Conservation (phyloP, 768 basidiomycete species). For the Leucocoprinus sp. region DNA sequence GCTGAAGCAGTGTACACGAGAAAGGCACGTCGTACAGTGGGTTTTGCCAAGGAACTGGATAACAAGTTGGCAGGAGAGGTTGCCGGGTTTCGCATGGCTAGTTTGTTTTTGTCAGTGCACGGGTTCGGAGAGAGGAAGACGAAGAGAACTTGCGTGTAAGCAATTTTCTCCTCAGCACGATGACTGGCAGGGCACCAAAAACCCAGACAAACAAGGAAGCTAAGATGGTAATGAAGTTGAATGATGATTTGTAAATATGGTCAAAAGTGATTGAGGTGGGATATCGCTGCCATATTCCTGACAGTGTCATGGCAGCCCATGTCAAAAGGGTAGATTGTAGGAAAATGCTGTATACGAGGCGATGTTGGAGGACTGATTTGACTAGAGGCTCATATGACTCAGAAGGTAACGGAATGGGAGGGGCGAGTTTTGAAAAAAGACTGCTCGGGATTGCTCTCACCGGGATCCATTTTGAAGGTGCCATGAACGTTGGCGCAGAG, state of each 20-base stretch:
- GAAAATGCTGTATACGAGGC: slow-evolving; percentile 47
- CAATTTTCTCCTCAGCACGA: slow-evolving; percentile 50
- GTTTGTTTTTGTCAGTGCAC: no score
- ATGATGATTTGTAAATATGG: slow-evolving; percentile 26
- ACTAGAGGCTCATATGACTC: slow-evolving; percentile 60
- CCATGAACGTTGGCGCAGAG: no score
- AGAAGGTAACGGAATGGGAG: slow-evolving; percentile 46
- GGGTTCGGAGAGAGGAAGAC: neutral
- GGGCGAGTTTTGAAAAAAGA: slow-evolving; percentile 40
- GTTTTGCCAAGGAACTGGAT: slow-evolving; percentile 36
- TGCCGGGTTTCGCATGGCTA: slow-evolving; percentile 40
- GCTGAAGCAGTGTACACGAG: slow-evolving; percentile 41
- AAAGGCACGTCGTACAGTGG: slow-evolving; percentile 36
- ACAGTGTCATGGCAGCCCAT: slow-evolving; percentile 32
- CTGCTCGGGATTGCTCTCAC: slow-evolving; percentile 42
- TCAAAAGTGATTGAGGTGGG: slow-evolving; percentile 20
- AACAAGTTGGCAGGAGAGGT: slow-evolving; percentile 47
- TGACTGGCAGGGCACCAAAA: slow-evolving; percentile 44
- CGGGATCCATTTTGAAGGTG: no score
- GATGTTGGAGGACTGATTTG: slow-evolving; percentile 52
- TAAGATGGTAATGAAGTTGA: slow-evolving; percentile 36
- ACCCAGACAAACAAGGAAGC: slow-evolving; percentile 39
- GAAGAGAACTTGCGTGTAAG: slow-evolving; percentile 38
- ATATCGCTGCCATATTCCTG: slow-evolving; percentile 38
- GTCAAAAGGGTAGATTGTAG: slow-evolving; percentile 39